A percentile compares a stretch with the other conserved stretches of the same genome.
These are phyloP conservation scores for Alternaria gaisen DNA, from an alignment of 2,329 filamentous ascomycete species.

Conservation along the genomic window DNA sequence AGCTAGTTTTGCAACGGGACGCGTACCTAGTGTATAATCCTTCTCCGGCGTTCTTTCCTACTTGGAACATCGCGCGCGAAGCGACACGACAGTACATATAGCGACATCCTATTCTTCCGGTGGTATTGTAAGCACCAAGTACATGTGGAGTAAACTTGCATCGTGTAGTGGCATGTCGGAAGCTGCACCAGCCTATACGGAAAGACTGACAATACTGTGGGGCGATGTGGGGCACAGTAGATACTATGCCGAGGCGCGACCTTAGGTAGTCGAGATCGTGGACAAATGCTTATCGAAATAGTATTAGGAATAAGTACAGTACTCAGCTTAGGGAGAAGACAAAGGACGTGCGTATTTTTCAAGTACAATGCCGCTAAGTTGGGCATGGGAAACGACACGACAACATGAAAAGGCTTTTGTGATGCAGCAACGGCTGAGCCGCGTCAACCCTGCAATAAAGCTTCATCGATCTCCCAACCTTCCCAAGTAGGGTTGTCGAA, in stretches of 20 bases:
- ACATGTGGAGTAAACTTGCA: neutral
- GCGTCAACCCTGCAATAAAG: slow-evolving; percentile 42
- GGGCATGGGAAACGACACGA: neutral
- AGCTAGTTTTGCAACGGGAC: neutral
- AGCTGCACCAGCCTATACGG: slow-evolving; percentile 15
- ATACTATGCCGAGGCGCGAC: neutral
- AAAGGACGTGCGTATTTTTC: neutral
- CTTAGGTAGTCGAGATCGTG: neutral
- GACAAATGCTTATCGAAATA: neutral
- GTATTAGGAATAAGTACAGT: neutral
- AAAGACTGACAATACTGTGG: slow-evolving; percentile 2
- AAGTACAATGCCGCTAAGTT: slow-evolving; percentile 3
- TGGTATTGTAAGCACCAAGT: neutral
- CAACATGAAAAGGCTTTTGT: neutral
- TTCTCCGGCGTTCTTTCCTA: neutral
- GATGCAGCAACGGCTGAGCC: neutral
- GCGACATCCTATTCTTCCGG: neutral
- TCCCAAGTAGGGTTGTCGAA: slow-evolving; percentile 61
- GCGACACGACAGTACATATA: neutral
- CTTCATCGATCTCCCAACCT: slow-evolving; percentile 54
- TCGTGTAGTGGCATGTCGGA: slow-evolving; percentile 12
- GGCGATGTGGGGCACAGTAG: slow-evolving; percentile 8
- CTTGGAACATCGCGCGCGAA: neutral
- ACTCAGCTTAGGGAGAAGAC: neutral
- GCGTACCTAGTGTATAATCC: neutral